These are phyloP conservation scores for Paspalum notatum DNA, from an alignment of 176 grass and related monocot species.

Conservation along the genomic window DNA sequence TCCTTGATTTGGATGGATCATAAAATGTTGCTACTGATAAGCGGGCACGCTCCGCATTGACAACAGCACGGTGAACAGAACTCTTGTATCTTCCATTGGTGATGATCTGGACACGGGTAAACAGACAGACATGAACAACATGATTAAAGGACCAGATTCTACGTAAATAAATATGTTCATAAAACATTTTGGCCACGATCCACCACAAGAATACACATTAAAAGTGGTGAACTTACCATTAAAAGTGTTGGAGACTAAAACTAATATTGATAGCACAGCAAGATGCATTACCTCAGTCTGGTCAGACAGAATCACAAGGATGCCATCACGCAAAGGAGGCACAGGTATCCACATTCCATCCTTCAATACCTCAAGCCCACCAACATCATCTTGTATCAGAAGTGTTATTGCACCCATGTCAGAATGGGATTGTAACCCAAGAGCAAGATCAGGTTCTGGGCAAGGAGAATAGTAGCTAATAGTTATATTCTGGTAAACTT, in stretches of 20 bases:
- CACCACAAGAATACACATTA: background rate
- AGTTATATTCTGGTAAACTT: constrained; percentile 92
- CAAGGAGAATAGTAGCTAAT: constrained; percentile 97
- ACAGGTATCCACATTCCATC: constrained; percentile 83
- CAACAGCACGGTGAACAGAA: constrained; percentile 76
- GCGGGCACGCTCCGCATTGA: constrained; percentile 64
- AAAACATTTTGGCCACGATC: background rate
- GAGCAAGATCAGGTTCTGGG: constrained; percentile 85
- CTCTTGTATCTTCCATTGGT: constrained; percentile 86
- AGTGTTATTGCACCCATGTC: constrained; percentile 94
- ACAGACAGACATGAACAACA: constrained; percentile 14
- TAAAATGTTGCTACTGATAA: constrained; percentile 93
- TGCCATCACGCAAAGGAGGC: constrained; percentile 53
- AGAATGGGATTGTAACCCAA: constrained; percentile 96
- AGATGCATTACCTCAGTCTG: constrained; percentile 75
- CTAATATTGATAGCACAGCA: constrained; percentile 1
- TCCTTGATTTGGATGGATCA: constrained; percentile 74
- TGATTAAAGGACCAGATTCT: background rate
- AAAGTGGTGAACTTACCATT: background rate
- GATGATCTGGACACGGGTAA: constrained; percentile 63
- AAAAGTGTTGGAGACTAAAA: background rate
- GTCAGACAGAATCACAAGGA: constrained; percentile 88
- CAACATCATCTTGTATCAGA: constrained; percentile 97
- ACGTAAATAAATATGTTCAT: background rate
- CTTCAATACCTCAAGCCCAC: constrained; percentile 84